Conservation (phyloP, 495 filamentous ascomycete genomes). For the Opeltia flavorubescens region DNA sequence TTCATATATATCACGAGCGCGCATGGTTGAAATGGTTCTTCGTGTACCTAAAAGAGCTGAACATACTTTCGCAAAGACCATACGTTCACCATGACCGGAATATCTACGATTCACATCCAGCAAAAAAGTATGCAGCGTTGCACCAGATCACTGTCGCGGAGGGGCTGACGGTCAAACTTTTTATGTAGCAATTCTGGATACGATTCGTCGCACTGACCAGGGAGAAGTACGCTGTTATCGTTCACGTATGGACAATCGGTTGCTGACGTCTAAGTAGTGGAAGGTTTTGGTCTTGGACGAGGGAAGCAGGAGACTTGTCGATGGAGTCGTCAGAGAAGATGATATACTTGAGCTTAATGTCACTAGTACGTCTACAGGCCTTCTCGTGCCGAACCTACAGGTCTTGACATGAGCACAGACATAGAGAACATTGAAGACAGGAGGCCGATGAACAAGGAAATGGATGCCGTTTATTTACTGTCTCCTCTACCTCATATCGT, state of each 20-base stretch:
- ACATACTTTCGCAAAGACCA: too few relatives aligned
- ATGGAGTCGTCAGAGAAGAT: slow-evolving; percentile 82
- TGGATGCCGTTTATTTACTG: slow-evolving; percentile 89
- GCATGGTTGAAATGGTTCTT: too few relatives aligned
- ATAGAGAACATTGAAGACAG: slow-evolving; percentile 83
- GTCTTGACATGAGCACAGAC: slow-evolving; percentile 38
- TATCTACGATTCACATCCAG: slow-evolving; percentile 37
- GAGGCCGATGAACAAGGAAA: slow-evolving; percentile 62
- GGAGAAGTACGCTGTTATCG: slow-evolving; percentile 36
- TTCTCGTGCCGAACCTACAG: neutral
- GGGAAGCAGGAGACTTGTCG: slow-evolving; percentile 60
- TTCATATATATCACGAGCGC: too few relatives aligned
- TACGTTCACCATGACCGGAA: slow-evolving; percentile 15
- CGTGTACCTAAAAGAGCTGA: too few relatives aligned
- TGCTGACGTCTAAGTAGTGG: slow-evolving; percentile 50
- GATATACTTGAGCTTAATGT: slow-evolving; percentile 91
- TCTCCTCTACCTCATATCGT: slow-evolving; percentile 75
- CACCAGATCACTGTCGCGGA: neutral
- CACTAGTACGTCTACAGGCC: slow-evolving; percentile 50
- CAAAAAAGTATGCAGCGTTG: slow-evolving; percentile 30
- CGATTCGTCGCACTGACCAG: slow-evolving; percentile 42
- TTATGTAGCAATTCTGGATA: slow-evolving; percentile 40
- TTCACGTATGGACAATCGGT: slow-evolving; percentile 3
- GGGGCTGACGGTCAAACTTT: neutral
- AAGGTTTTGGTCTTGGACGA: slow-evolving; percentile 87